phyloP scores from a whole-genome alignment of 2,329 filamentous ascomycete genomes.

The Gnomoniopsis smithogilvyi region DNA sequence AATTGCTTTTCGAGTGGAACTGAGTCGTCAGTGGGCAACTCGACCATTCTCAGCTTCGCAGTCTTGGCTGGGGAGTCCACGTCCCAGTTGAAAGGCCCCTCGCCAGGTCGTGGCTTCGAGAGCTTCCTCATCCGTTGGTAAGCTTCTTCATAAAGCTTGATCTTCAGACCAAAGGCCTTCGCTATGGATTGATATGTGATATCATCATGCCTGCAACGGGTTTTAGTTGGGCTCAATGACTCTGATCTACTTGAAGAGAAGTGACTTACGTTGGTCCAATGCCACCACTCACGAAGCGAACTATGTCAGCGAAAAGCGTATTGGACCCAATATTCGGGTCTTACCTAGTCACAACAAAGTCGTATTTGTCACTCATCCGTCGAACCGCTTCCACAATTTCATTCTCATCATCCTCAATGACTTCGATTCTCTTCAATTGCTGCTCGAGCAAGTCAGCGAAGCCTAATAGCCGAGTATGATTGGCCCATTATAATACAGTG shows the following conservation, averaged over 20 bases:
- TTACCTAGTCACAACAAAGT: conserved; percentile 85
- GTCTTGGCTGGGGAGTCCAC: conserved; percentile 71
- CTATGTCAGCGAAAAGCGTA: conserved; percentile 3
- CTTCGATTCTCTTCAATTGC: conserved; percentile 81
- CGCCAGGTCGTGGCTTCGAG: conserved; percentile 68
- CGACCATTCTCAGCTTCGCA: conserved; percentile 87
- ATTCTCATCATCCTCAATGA: conserved; percentile 86
- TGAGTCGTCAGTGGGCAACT: conserved; percentile 72
- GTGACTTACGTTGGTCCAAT: conserved; percentile 84
- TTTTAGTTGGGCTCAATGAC: not conserved
- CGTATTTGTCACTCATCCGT: conserved; percentile 85
- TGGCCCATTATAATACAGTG: not conserved
- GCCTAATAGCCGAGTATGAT: no score
- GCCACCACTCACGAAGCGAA: conserved; percentile 60
- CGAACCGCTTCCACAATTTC: conserved; percentile 86
- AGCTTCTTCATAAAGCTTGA: conserved; percentile 74
- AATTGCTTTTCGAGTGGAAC: conserved; percentile 67
- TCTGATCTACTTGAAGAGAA: not conserved
- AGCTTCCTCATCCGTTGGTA: conserved; percentile 80
- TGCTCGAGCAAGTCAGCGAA: conserved; percentile 25
- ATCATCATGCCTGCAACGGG: conserved; percentile 74
- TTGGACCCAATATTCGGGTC: not conserved
- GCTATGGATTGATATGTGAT: conserved; percentile 96
- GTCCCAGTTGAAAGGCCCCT: conserved; percentile 81
- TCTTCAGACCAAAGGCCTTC: conserved; percentile 75